Base-by-base conservation (phyloP, 352 stramenopile species). In the Phytopythium montanum region DNA sequence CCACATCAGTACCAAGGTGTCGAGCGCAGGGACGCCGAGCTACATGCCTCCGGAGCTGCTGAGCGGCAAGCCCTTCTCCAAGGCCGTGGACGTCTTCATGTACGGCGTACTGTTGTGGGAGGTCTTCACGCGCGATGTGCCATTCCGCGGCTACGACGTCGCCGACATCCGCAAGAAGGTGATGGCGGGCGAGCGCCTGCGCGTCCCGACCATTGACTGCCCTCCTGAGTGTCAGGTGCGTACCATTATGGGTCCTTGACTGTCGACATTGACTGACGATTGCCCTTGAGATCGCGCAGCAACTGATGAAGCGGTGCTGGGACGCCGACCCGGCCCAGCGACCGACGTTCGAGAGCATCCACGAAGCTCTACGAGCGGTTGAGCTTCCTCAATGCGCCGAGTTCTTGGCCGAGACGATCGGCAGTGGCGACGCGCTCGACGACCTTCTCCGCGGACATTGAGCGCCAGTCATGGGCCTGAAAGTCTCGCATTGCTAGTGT, bases 81-180 rank as follows among this genome's bases (percentile, higher is more conserved):
- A 95, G 60, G 77, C 73, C 0, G 89, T 98, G 34, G 91, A 98
- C 61, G 88, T 97, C 21, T 98, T 94, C 70, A 96, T 96, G 68
- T 97, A 96, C 70, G 92, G 89, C 16, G 76, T 98, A 46, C 68
- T 98, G 25, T 61, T 98, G 8, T 97, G 90, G 88, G 92, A 97
- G 74, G 72, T 98, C 45, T 92, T 93, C 65, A 75, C 79, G 45
- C 73, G 81, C 12, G 80, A 95, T 18, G 62, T 94, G 5, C 88
- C 88, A 6, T 96, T 95, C 50, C 67, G 75, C 55, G 76, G 79
- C 9, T 90, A 82, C 18, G 86, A 92, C 25, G 64, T 90, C 28
- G 59, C 68, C 0, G 87, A 96, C 46, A 92, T 96, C 44, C 74
- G 74, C 19, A 68, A 71, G 25, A 83, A 82, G 54, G 88, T 96